A percentile compares a stretch with the other conserved stretches of the same genome.
Conservation (phyloP, 2,329 filamentous ascomycete genomes). For the Bertia moriformis region DNA sequence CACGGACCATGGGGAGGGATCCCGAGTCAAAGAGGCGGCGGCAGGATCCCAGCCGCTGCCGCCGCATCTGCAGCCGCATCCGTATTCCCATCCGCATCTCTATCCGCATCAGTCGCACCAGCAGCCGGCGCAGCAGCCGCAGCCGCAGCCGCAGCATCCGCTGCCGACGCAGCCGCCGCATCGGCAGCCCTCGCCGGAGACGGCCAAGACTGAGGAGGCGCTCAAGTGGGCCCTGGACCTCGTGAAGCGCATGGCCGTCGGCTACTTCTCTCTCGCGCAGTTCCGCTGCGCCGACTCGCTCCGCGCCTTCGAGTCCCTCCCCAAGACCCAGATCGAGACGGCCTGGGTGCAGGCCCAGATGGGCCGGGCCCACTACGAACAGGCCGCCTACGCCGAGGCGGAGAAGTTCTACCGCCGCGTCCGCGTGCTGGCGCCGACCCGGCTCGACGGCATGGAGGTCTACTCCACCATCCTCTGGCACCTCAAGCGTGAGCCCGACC, state of each 20-base stretch:
- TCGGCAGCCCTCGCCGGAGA: conserved; percentile 34
- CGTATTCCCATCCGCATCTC: too few species aligned
- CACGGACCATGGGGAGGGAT: conserved; percentile 41
- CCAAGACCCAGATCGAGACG: conserved; percentile 67
- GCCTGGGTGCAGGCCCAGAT: conserved; percentile 88
- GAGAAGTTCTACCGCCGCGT: conserved; percentile 75
- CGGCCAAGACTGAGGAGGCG: conserved; percentile 57
- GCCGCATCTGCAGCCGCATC: conserved; percentile 3
- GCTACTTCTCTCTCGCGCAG: conserved; percentile 63
- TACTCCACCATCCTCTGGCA: conserved; percentile 99
- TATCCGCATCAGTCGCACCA: too few species aligned
- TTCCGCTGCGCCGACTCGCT: conserved; percentile 71
- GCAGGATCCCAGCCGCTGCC: conserved; percentile 7
- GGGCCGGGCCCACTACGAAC: conserved; percentile 81
- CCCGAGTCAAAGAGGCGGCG: conserved; percentile 26
- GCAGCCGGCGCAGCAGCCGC: too few species aligned
- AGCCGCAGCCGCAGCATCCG: conserved; percentile 19
- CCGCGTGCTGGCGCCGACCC: conserved; percentile 64
- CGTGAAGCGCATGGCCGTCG: conserved; percentile 66
- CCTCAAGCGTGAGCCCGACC: conserved; percentile 76
- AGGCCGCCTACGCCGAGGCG: conserved; percentile 70
- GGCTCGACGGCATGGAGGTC: conserved; percentile 89
- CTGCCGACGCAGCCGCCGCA: too few species aligned
- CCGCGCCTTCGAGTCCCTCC: conserved; percentile 56
- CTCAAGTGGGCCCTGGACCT: conserved; percentile 66